These are phyloP conservation scores for Gentiana macrophylla DNA, from an alignment of 257 asterid species.

Conservation along the genomic window DNA sequence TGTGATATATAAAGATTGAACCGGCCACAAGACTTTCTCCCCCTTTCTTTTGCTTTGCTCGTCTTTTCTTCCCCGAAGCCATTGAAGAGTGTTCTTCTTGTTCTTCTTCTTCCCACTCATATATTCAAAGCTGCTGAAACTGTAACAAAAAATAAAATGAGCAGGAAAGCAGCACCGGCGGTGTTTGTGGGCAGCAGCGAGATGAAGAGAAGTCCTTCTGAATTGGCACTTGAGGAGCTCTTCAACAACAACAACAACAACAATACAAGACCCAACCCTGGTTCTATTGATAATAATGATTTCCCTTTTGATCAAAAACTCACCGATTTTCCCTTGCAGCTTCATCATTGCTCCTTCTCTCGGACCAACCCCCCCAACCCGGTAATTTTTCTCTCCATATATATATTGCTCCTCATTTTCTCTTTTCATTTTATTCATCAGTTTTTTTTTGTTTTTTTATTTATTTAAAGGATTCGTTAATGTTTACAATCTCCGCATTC, in stretches of 20 bases:
- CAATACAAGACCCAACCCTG: too few relatives aligned
- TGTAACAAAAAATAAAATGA: conserved; percentile 4
- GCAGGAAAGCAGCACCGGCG: conserved; percentile 13
- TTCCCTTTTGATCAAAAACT: conserved; percentile 14
- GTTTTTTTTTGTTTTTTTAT: too few relatives aligned
- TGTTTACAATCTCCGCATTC: too few relatives aligned
- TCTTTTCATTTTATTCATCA: neutral
- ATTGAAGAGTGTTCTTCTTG: too few relatives aligned
- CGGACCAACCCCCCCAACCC: neutral
- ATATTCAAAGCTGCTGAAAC: conserved; percentile 1
- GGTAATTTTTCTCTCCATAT: too few relatives aligned
- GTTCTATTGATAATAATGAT: conserved; percentile 13
- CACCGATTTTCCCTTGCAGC: neutral
- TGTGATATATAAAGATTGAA: too few relatives aligned
- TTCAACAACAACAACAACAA: conserved; percentile 16
- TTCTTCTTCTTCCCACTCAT: too few relatives aligned
- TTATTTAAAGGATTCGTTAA: too few relatives aligned
- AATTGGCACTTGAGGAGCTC: conserved; percentile 41
- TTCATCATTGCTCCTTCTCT: neutral
- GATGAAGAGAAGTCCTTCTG: conserved; percentile 54
- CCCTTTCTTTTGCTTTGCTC: neutral
- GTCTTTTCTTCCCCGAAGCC: too few relatives aligned
- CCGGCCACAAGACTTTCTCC: too few relatives aligned
- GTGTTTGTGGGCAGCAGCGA: conserved; percentile 16
- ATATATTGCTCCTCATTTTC: neutral